Conservation (phyloP, 2,329 filamentous ascomycete species). For the Cercospora beticola region DNA sequence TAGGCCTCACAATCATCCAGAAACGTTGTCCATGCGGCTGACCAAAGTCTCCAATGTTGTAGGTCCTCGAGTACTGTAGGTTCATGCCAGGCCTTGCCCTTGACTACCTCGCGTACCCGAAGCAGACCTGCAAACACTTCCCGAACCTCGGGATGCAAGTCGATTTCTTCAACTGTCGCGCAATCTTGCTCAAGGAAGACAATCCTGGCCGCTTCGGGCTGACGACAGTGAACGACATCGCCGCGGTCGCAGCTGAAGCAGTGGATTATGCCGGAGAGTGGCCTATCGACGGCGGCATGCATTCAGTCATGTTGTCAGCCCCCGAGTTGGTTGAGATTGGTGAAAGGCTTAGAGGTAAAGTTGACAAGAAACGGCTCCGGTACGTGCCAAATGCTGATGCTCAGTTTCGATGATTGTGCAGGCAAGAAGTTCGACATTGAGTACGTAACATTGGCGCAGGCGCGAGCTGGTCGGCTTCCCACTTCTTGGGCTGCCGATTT, state of each 20-base stretch:
- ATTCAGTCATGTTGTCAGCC: slow-evolving; percentile 41
- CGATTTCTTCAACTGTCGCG: slow-evolving; percentile 45
- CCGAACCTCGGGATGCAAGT: slow-evolving; percentile 42
- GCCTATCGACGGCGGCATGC: slow-evolving; percentile 47
- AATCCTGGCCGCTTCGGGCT: slow-evolving; percentile 45
- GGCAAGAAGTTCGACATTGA: slow-evolving; percentile 45
- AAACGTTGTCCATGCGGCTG: neutral
- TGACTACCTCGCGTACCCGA: slow-evolving; percentile 55
- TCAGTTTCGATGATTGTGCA: slow-evolving; percentile 25
- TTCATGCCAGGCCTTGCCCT: slow-evolving; percentile 51
- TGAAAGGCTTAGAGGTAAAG: slow-evolving; percentile 18
- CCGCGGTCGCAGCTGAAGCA: slow-evolving; percentile 42
- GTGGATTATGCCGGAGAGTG: slow-evolving; percentile 49
- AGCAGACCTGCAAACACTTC: slow-evolving; percentile 50
- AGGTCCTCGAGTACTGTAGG: slow-evolving; percentile 58
- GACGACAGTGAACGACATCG: slow-evolving; percentile 49
- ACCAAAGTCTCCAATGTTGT: neutral
- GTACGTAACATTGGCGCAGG: slow-evolving; percentile 49
- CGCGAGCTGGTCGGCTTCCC: slow-evolving; percentile 45
- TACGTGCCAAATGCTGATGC: slow-evolving; percentile 29
- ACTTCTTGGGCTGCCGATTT: slow-evolving; percentile 43
- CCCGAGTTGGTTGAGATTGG: slow-evolving; percentile 33
- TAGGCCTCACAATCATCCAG: slow-evolving; percentile 22
- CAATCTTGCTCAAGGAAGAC: slow-evolving; percentile 42
- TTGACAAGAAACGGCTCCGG: neutral